phyloP scores from a whole-genome alignment of 2,329 filamentous ascomycete genomes.

The Verticillium albo-atrum region DNA sequence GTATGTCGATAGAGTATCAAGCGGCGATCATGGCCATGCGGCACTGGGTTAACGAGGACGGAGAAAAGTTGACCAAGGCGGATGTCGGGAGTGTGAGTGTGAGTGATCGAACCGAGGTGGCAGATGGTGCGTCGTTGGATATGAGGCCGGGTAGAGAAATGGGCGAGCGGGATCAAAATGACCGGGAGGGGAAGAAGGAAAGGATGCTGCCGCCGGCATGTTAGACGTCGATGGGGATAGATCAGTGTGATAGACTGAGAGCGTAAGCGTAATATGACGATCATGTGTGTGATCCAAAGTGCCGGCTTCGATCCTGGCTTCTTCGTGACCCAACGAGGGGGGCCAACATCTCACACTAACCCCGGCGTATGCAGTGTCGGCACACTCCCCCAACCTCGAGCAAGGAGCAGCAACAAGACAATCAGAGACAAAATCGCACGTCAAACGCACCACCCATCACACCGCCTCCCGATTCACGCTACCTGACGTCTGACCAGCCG shows the following conservation, averaged over 20 bases:
- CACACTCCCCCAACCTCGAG: too few relatives aligned
- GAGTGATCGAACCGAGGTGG: not conserved
- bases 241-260: not conserved
- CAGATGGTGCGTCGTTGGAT: not conserved
- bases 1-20: conserved; percentile 40
- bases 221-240: not conserved
- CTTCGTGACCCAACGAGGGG: too few relatives aligned
- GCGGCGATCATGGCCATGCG: conserved; percentile 35
- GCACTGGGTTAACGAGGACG: conserved; percentile 24
- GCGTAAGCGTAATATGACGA: not conserved
- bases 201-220: not conserved
- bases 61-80: not conserved
- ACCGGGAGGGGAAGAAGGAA: not conserved
- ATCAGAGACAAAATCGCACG: not conserved
- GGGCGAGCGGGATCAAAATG: not conserved
- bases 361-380: too few relatives aligned
- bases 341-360: too few relatives aligned
- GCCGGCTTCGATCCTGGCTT: not conserved
- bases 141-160: not conserved
- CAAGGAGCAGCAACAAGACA: too few relatives aligned
- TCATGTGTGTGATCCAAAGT: not conserved
- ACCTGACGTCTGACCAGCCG: not conserved
- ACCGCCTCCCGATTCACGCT: not conserved
- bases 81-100: not conserved
- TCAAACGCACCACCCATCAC: not conserved